These are phyloP conservation scores for Endotrypanum monterogeii DNA, from an alignment of 208 protist genomes.

Conservation along the genomic window DNA sequence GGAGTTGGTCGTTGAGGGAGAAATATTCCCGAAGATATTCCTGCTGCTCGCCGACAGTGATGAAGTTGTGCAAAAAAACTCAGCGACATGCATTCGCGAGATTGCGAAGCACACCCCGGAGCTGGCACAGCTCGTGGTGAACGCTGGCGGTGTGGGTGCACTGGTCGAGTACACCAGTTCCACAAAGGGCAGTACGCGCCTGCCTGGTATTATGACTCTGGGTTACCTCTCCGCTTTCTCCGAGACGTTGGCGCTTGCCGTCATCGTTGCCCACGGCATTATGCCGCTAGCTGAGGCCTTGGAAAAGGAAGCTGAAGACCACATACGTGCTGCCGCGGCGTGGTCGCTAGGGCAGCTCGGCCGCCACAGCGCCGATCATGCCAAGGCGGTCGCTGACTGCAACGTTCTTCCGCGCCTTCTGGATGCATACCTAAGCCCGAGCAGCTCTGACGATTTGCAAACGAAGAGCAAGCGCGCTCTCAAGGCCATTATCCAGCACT, in stretches of 20 bases:
- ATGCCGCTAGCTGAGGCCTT: conserved; percentile 92
- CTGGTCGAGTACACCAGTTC: conserved; percentile 98
- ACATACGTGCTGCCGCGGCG: conserved; percentile 94
- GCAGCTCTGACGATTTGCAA: conserved; percentile 94
- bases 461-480: conserved; percentile 96
- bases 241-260: conserved; percentile 95
- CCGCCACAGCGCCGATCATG: conserved; percentile 97
- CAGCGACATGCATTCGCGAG: conserved; percentile 97
- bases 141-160: conserved; percentile 96
- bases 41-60: conserved; percentile 96
- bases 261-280: conserved; percentile 96
- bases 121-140: conserved; percentile 97
- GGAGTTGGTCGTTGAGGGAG: conserved; percentile 98
- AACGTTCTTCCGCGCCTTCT: conserved; percentile 96
- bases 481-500: conserved; percentile 97
- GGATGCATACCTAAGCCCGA: conserved; percentile 89
- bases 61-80: conserved; percentile 96
- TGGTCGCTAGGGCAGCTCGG: conserved; percentile 97
- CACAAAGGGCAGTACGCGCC: conserved; percentile 83
- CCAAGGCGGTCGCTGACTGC: conserved; percentile 95
- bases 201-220: conserved; percentile 98
- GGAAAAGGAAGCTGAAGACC: conserved; percentile 94
- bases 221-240: conserved; percentile 98
- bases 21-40: conserved; percentile 98
- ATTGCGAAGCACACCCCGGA: conserved; percentile 98